Evolutionary conservation across 371 early-diverging fungal genomes (phyloP).

Genomic region (Smittium mucronatum): DNA sequence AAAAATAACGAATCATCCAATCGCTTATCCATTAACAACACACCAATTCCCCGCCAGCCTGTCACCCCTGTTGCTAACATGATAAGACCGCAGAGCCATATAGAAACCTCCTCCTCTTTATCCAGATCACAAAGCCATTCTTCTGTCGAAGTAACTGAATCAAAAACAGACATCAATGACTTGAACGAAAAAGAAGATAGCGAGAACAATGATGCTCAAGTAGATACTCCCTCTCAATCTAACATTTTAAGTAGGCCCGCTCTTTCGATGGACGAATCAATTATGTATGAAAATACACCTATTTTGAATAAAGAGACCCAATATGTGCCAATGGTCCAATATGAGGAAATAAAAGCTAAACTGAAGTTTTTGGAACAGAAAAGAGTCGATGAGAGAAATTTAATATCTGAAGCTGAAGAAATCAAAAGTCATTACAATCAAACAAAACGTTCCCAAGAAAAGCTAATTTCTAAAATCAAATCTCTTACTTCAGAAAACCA

Average conservation of each 20-base stretch:
- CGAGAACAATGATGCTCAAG: neutral
- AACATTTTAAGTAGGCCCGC: slow-evolving; percentile 20
- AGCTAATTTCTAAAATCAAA: slow-evolving; percentile 51
- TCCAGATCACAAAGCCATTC: neutral
- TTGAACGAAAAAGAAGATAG: neutral
- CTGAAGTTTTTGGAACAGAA: slow-evolving; percentile 64
- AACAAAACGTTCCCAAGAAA: slow-evolving; percentile 46
- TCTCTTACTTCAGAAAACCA: slow-evolving; percentile 62
- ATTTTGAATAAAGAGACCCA: slow-evolving; percentile 16
- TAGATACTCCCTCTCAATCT: neutral
- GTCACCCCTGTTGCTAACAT: neutral
- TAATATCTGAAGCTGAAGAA: slow-evolving; percentile 54
- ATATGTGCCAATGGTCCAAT: slow-evolving; percentile 49
- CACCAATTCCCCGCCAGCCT: neutral
- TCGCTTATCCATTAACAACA: neutral
- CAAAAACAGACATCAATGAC: neutral
- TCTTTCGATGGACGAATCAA: slow-evolving; percentile 24
- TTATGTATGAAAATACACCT: slow-evolving; percentile 14
- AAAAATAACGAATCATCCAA: neutral
- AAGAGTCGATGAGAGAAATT: slow-evolving; percentile 68
- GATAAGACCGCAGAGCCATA: neutral
- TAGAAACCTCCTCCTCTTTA: neutral
- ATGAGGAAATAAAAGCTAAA: slow-evolving; percentile 71
- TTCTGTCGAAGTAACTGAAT: neutral
- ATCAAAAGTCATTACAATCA: slow-evolving; percentile 61